A percentile compares a stretch with the other conserved stretches of the same genome.
phyloP scores from a whole-genome alignment of 345 rosid genomes.

The Sonneratia alba region DNA sequence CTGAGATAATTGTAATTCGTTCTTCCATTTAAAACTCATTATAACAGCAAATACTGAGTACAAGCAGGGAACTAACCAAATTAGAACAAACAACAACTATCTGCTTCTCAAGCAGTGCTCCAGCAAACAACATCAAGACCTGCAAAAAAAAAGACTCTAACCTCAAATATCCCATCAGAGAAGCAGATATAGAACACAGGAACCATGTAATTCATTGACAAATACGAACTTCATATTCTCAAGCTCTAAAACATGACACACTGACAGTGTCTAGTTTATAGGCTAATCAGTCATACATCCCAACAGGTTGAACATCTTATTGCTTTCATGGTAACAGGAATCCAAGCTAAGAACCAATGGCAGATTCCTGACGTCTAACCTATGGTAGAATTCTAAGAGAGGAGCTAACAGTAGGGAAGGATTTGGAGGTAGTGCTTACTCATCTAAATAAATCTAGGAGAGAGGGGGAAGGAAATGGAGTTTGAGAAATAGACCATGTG shows the following conservation, averaged over 20 bases:
- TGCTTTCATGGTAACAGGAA: background rate
- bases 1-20: background rate
- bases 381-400: background rate
- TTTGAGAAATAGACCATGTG: background rate
- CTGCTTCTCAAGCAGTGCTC: slow-evolving; percentile 84
- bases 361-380: background rate
- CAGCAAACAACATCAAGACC: slow-evolving; percentile 74
- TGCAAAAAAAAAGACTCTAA: slow-evolving; percentile 19
- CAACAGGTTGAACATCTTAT: background rate
- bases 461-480: too few species aligned
- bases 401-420: background rate
- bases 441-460: too few species aligned
- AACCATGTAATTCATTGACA: background rate
- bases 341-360: background rate
- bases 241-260: background rate
- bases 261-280: background rate
- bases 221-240: background rate
- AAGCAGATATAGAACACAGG: background rate
- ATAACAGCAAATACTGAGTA: background rate
- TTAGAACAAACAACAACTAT: slow-evolving; percentile 85
- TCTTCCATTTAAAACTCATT: background rate
- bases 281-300: background rate
- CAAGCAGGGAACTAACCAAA: slow-evolving; percentile 36
- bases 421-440: too few species aligned
- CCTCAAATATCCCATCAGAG: background rate